These are phyloP conservation scores for Periglandula ipomoeae DNA, from an alignment of 2,329 filamentous ascomycete genomes.

Conservation along the genomic window DNA sequence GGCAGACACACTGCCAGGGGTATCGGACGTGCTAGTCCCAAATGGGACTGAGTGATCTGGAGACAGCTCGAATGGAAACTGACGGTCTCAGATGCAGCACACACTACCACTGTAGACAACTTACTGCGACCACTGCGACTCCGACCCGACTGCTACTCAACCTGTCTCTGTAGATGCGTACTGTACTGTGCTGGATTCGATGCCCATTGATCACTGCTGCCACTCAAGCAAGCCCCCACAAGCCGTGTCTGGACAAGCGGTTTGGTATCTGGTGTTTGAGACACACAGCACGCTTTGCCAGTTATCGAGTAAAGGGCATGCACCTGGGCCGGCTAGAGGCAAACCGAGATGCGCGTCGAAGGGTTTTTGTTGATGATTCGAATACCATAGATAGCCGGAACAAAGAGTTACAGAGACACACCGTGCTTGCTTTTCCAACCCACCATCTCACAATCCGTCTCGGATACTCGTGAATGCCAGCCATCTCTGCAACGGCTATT, in stretches of 20 bases:
- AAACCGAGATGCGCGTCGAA: not conserved
- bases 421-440: not conserved
- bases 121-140: no score
- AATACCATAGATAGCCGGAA: not conserved
- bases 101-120: no score
- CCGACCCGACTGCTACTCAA: no score
- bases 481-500: not conserved
- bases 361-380: no score
- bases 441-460: not conserved
- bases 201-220: not conserved
- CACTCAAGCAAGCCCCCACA: not conserved
- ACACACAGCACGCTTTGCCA: not conserved
- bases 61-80: not conserved
- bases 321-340: not conserved
- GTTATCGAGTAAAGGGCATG: not conserved
- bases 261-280: not conserved
- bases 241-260: not conserved
- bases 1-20: constrained; percentile 7
- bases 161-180: no score
- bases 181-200: no score
- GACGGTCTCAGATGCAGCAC: not conserved
- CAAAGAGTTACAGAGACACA: not conserved
- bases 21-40: constrained; percentile 12
- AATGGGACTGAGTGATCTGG: not conserved
- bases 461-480: not conserved